Conservation (phyloP, 306 rosid species). For the Phaseolus lunatus region DNA sequence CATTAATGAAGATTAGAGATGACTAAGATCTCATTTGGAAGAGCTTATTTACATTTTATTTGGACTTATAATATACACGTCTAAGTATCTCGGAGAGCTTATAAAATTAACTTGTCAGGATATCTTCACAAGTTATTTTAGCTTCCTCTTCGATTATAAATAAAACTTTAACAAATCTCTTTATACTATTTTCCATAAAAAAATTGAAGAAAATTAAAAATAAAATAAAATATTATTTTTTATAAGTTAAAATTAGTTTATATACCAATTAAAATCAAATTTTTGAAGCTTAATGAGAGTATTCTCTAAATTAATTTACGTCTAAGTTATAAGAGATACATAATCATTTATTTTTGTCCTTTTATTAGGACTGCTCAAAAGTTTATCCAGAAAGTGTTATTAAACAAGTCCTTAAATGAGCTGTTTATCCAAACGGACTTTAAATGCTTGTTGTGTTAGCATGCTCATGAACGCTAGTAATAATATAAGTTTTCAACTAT, state of each 20-base stretch:
- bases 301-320: neutral
- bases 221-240: no score
- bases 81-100: neutral
- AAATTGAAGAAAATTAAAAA: neutral
- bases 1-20: slow-evolving; percentile 20
- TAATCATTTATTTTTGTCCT: neutral
- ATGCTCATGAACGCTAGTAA: slow-evolving; percentile 3
- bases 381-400: neutral
- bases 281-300: neutral
- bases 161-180: neutral
- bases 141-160: neutral
- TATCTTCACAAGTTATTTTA: neutral
- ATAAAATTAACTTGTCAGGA: neutral
- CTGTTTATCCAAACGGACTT: neutral
- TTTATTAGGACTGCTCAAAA: neutral
- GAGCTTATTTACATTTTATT: neutral
- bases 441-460: slow-evolving; percentile 22
- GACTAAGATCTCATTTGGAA: neutral
- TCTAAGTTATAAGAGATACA: neutral
- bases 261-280: neutral
- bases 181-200: no score
- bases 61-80: neutral
- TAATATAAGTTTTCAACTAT: slow-evolving; percentile 13
- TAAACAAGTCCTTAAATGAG: neutral
- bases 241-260: no score